These are phyloP conservation scores for Erysiphe pulchra DNA, from an alignment of 2,329 filamentous ascomycete species.

Conservation along the genomic window DNA sequence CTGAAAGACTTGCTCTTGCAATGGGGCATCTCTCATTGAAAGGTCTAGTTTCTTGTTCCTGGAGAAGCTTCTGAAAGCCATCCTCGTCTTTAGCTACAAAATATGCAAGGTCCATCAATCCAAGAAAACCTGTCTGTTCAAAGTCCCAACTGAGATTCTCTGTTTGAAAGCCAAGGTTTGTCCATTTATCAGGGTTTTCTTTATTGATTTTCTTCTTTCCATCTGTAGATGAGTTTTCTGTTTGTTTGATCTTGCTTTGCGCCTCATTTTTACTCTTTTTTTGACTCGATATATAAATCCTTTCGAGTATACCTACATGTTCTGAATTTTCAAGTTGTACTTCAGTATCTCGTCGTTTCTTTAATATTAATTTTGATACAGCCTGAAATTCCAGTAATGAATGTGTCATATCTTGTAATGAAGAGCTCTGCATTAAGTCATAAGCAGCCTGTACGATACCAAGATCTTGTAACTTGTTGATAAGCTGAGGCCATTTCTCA, in stretches of 20 bases:
- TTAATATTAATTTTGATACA: constrained; percentile 63
- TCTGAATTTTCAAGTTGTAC: constrained; percentile 74
- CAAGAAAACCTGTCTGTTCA: constrained; percentile 60
- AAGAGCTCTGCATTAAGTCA: constrained; percentile 78
- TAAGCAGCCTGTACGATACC: constrained; percentile 84
- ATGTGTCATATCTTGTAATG: constrained; percentile 70
- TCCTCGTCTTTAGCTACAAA: constrained; percentile 84
- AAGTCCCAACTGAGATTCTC: constrained; percentile 78
- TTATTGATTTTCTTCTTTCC: constrained; percentile 33
- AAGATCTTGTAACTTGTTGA: constrained; percentile 77
- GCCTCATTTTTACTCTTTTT: constrained; percentile 12
- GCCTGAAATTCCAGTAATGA: constrained; percentile 83
- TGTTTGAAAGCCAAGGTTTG: constrained; percentile 69
- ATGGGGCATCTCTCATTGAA: constrained; percentile 57
- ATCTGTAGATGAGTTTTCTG: constrained; percentile 2
- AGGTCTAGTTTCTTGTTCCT: constrained; percentile 63
- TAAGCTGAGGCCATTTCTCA: constrained; percentile 84
- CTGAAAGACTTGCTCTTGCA: constrained; percentile 59
- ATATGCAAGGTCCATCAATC: constrained; percentile 93
- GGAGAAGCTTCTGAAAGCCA: constrained; percentile 67
- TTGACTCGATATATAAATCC: constrained; percentile 59
- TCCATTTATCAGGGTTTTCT: constrained; percentile 81
- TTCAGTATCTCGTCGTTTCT: constrained; percentile 66
- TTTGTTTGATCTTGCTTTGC: not conserved
- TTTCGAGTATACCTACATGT: constrained; percentile 53